phyloP scores from a whole-genome alignment of 2,329 filamentous ascomycete genomes.

The Fusarium anthophilum region DNA sequence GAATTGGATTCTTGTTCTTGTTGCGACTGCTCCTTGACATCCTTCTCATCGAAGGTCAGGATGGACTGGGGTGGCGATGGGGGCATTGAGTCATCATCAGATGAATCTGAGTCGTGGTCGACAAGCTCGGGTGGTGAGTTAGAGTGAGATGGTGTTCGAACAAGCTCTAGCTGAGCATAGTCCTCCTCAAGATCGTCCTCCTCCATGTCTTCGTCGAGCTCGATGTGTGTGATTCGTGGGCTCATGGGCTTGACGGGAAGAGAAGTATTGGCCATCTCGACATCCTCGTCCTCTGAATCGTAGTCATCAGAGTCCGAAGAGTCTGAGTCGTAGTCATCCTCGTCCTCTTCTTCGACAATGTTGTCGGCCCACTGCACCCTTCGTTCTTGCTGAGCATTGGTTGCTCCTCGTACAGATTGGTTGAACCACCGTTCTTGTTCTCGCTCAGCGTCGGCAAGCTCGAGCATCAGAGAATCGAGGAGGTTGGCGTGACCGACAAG shows the following conservation, averaged over 20 bases:
- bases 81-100: slow-evolving; percentile 80
- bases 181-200: slow-evolving; percentile 70
- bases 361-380: slow-evolving; percentile 90
- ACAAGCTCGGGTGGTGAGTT: slow-evolving; percentile 75
- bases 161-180: slow-evolving; percentile 72
- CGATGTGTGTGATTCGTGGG: slow-evolving; percentile 49
- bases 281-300: slow-evolving; percentile 65
- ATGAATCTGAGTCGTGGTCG: slow-evolving; percentile 74
- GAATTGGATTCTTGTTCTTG: slow-evolving; percentile 51
- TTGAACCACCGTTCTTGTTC: slow-evolving; percentile 99
- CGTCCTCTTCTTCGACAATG: slow-evolving; percentile 77
- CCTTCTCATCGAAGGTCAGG: slow-evolving; percentile 69
- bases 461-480: slow-evolving; percentile 92
- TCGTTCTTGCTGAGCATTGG: slow-evolving; percentile 65
- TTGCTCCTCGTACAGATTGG: slow-evolving; percentile 84
- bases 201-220: slow-evolving; percentile 56
- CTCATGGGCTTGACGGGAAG: slow-evolving; percentile 55
- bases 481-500: slow-evolving; percentile 99
- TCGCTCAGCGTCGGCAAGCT: slow-evolving; percentile 89
- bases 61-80: slow-evolving; percentile 70
- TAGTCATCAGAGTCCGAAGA: slow-evolving; percentile 62
- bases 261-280: slow-evolving; percentile 62
- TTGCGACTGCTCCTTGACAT: slow-evolving; percentile 54
- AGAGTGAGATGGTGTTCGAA: slow-evolving; percentile 73
- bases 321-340: slow-evolving; percentile 74